Evolutionary conservation across 306 rosid species (phyloP).

Genomic region (Astragalus glycyphyllos): DNA sequence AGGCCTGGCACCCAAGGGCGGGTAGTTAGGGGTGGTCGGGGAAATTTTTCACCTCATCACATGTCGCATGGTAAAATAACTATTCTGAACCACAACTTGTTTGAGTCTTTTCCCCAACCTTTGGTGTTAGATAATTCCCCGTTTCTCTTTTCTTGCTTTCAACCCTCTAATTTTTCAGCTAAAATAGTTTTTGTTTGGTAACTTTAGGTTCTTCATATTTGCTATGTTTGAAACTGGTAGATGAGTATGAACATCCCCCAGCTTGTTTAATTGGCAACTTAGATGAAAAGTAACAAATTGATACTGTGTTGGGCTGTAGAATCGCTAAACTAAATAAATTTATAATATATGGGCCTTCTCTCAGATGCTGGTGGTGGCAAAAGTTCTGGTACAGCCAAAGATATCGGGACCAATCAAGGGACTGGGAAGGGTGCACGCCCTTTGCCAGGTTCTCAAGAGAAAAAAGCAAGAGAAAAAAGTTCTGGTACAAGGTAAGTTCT

Average conservation of each 20-base stretch:
- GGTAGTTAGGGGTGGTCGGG: slow-evolving; percentile 81
- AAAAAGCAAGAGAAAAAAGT: slow-evolving; percentile 55
- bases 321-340: slow-evolving; percentile 36
- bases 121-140: not conserved
- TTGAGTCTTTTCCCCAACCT: slow-evolving; percentile 9
- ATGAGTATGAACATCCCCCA: slow-evolving; percentile 28
- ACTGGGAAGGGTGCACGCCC: slow-evolving; percentile 58
- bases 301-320: slow-evolving; percentile 33
- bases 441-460: slow-evolving; percentile 61
- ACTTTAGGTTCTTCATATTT: slow-evolving; percentile 5
- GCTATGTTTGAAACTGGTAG: slow-evolving; percentile 32
- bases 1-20: slow-evolving; percentile 77
- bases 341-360: slow-evolving; percentile 40
- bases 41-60: slow-evolving; percentile 61
- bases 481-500: slow-evolving; percentile 55
- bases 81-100: slow-evolving; percentile 30
- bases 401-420: slow-evolving; percentile 66
- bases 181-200: slow-evolving; percentile 19
- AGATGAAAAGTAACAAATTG: slow-evolving; percentile 17
- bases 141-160: not conserved
- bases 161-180: not conserved
- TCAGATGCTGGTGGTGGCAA: slow-evolving; percentile 80
- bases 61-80: slow-evolving; percentile 65
- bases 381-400: slow-evolving; percentile 65
- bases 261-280: slow-evolving; percentile 11